Conservation (phyloP, 1,284 basidiomycete species). For the Fomitiporia mediterranea region DNA sequence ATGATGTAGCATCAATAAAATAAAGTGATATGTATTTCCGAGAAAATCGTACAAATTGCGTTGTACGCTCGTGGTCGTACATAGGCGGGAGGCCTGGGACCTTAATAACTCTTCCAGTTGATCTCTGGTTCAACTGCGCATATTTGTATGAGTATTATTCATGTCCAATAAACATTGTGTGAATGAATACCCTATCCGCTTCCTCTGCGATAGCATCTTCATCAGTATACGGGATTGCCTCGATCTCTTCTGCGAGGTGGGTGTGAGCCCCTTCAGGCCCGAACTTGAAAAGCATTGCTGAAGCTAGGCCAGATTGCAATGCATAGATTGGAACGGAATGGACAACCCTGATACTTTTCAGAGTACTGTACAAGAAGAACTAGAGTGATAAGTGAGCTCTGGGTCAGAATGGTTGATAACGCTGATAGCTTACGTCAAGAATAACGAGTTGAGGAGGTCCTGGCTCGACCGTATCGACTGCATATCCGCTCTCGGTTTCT, state of each 20-base stretch:
- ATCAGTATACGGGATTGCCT: not conserved
- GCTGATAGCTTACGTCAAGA: slow-evolving; percentile 4
- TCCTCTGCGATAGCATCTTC: not conserved
- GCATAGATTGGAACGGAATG: slow-evolving; percentile 12
- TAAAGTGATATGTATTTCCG: not conserved
- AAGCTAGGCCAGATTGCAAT: not conserved
- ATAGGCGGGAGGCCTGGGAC: slow-evolving; percentile 11
- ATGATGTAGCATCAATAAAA: not conserved
- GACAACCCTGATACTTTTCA: slow-evolving; percentile 2
- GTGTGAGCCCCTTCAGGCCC: slow-evolving; percentile 2
- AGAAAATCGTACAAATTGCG: slow-evolving; percentile 2
- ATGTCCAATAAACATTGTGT: not conserved
- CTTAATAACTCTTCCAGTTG: slow-evolving; percentile 1
- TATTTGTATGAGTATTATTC: not conserved
- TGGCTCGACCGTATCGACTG: not conserved
- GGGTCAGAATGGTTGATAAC: not conserved
- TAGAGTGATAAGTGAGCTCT: not conserved
- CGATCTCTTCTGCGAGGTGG: slow-evolving; percentile 7
- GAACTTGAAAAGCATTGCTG: slow-evolving; percentile 2
- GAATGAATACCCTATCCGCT: not conserved
- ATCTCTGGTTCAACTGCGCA: slow-evolving; percentile 2
- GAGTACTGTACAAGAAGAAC: slow-evolving; percentile 8
- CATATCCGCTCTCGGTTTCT: not conserved
- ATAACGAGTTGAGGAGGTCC: slow-evolving; percentile 7
- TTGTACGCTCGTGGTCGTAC: slow-evolving; percentile 13